These are phyloP conservation scores for Garcileccinum viscosum DNA, from an alignment of 1,284 basidiomycete species.

Conservation along the genomic window DNA sequence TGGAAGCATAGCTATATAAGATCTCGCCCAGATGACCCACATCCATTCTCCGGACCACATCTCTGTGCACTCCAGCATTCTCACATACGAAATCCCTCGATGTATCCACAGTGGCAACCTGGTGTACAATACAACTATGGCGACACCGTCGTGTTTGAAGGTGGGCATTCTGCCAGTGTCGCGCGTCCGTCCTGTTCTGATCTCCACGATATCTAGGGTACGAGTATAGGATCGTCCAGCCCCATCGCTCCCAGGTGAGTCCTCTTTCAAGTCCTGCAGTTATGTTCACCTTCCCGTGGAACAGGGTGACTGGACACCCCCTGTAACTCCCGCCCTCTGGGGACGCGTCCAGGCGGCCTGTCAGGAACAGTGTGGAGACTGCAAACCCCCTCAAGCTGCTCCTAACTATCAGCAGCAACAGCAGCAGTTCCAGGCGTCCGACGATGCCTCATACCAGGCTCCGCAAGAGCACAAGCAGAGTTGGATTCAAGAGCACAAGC, in stretches of 20 bases:
- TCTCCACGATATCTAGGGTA: constrained; percentile 47
- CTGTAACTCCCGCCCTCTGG: constrained; percentile 70
- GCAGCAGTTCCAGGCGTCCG: constrained; percentile 23
- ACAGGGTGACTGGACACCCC: constrained; percentile 70
- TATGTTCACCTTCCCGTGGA: constrained; percentile 8
- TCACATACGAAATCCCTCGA: constrained; percentile 31
- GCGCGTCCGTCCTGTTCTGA: constrained; percentile 16
- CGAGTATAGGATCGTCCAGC: constrained; percentile 72
- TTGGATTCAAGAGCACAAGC: constrained; percentile 65
- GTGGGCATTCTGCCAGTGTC: constrained; percentile 42
- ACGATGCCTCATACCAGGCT: constrained; percentile 37
- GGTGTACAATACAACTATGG: constrained; percentile 64
- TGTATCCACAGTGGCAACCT: constrained; percentile 65
- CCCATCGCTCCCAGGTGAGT: constrained; percentile 69
- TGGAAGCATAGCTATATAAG: constrained; percentile 31
- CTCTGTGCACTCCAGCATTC: constrained; percentile 12
- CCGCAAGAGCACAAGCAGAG: constrained; percentile 56
- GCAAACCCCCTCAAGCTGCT: constrained; percentile 24
- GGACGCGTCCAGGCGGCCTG: constrained; percentile 52
- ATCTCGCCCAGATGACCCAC: constrained; percentile 7
- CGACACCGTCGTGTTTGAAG: constrained; percentile 64
- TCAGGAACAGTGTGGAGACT: constrained; percentile 27
- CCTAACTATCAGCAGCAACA: constrained; percentile 33
- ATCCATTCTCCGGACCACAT: constrained; percentile 5
- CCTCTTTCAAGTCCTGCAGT: neutral